Base-by-base conservation (phyloP, 768 basidiomycete genomes). In the Amanita pallidorosea region DNA sequence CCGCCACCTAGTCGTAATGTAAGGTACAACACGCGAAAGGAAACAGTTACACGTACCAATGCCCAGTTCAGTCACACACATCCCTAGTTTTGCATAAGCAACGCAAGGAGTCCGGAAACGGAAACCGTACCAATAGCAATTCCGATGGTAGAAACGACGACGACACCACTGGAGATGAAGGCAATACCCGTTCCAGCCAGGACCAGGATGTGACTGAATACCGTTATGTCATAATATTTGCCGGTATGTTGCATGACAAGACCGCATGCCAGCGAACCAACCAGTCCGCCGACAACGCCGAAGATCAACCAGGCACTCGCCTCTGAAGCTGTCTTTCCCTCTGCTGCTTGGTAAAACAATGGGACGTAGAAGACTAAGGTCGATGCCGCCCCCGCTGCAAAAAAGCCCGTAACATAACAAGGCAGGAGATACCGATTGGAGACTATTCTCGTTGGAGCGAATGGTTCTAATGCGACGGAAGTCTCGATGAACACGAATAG, bases 361-460 rank as follows among this genome's bases (percentile, higher is more conserved):
- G 81, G 67, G 5, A 78, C 55, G 45, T 79, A 71, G 66, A 79
- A 84, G 11, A 80, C 48, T 56, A 73, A 61, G 34, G 70, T 61
- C 51, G 79, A 67, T 2, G 58, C 63, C 5, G 73, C 61, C 0
- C 70, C 77, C 13, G 76, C 65, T 1, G 68, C 69, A 57, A 82
- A 81, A 58, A 82, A 72, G 63, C 82, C 81, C 58, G 72, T 70
- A n/a, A 79, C 57, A 60, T 81, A 83, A 41, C 70, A 69, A 11
- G 76, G 76, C 27, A 80, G 65, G 18, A 82, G 68, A 15, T 73
- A 63, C 3, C 63, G 66, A 57, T 75, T 71, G 47, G 69, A 61
- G 41, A 80, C 70, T 58, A 84, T 80, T 22, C 73, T 66, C 49
- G 65, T 66, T 0, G 82, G 81, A 0, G 77, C 78, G 55, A 83